Base-by-base conservation (phyloP, 2,329 filamentous ascomycete species). In the Didymosphaeria variabile region DNA sequence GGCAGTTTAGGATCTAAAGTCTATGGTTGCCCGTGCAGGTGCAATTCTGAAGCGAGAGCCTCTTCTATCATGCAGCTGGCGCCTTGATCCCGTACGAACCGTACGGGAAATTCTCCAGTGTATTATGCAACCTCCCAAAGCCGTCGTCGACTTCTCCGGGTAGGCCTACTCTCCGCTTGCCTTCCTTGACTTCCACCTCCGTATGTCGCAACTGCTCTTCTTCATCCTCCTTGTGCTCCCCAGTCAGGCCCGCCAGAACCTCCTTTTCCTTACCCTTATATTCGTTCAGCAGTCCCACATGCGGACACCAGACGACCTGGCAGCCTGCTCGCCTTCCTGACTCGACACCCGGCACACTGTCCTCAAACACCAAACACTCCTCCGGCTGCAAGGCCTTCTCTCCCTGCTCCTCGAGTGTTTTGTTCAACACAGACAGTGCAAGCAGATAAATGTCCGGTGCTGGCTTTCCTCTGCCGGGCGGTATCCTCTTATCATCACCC, bases 351-450 rank as follows among this genome's bases (percentile, higher is more conserved):
- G 93, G 92, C 1, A 98, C 94, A 49, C 90, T 92, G 78, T 99
- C 95, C 80, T 99, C 95, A 72, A 99, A 98, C 0, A 98, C 95
- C 17, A 99, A 84, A 75, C 95, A 98, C 79, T 98, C 94, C 67
- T 91, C 91, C 0, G 93, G 93, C 57, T 76, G 83, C 64, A 99
- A 90, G 56, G 84, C 83, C 61, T 86, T 81, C 66, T 85, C 81
- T 0, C 87, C 88, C 3, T 84, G 80, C 0, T 86, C 87, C 12
- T 81, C 81, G 7, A 96, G 82, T 17, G 88, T 87, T 46, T 87
- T 86, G 79, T 99, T 99, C 76, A 99, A 90, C 3, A 89, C 91
- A 78, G 91, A 84, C 58, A 99, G 82, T 0, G 95, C 94, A 0
- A 98, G 83, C 9, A 96, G 81, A 79, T 97, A 98, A 68, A 99